Evolutionary conservation across 805 yeast genomes (phyloP), one percentile per base, ranked within the genome.

Genomic region (Suhomyces sp.): DNA sequence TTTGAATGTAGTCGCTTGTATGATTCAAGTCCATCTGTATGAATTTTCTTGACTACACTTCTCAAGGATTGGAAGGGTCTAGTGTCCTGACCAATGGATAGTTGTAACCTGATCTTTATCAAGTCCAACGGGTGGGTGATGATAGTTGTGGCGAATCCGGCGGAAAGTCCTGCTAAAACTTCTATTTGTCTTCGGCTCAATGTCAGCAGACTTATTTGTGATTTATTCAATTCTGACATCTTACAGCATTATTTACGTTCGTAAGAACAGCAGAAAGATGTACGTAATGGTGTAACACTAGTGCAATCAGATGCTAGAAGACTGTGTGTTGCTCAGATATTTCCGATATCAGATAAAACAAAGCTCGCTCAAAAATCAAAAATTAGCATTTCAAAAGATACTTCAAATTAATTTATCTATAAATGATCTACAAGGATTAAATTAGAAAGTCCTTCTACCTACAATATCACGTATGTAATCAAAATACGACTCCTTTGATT

Each of bases 61-160:
- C 45, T 44, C 26, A 70, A 41, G 9, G 66, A 56, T 10, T 54
- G 55, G 41, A 66, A 66, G 1, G 66, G 66, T 40, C 48, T 50
- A 19, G 42, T 38, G n/a, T 57, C 44, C 29, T 15, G 19, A 48
- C 15, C 47, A 12, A 6, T 48, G 15, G 59, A 64, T 33, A 92
- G 76, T 66, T 94, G 99, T 44, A 94, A 72, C 51, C 97, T 73
- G 6, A 90, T 79, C 69, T 94, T 94, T 54, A 92, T 71, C 49
- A 94, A 75, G 68, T 94, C 99, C 46, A 94, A 70, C 1, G 99
- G 99, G 65, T 94, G 99, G 29, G 93, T 86, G 1, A 87, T 73
- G 1, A 88, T 59, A 1, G 98, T 92, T 6, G 97, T 86, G 10
- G 82, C 68, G 38, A 85, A 79, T 0, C 99, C 99, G 0, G 97